phyloP scores from a whole-genome alignment of 768 basidiomycete genomes.

The Lyophyllum atratum region DNA sequence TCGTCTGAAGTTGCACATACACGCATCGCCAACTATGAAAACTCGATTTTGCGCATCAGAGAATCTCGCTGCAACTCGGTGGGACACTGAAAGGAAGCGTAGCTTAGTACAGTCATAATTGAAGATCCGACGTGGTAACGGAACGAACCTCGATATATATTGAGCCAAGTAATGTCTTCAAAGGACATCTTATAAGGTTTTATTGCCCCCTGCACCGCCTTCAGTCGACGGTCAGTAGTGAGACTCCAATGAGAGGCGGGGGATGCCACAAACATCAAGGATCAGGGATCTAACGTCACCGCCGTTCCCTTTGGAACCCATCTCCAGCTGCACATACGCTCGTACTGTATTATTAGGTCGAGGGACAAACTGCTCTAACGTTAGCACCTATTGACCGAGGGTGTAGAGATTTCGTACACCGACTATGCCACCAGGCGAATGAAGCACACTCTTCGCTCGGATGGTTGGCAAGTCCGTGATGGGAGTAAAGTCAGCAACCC shows the following conservation, averaged over 20 bases:
- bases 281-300: not conserved
- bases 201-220: not conserved
- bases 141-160: slow-evolving; percentile 1
- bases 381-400: not conserved
- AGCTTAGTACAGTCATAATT: not conserved
- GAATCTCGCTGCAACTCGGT: not conserved
- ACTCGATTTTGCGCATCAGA: not conserved
- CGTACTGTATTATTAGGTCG: slow-evolving; percentile 1
- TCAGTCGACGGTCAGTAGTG: not conserved
- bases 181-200: slow-evolving; percentile 1
- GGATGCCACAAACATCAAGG: not conserved
- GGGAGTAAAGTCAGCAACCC: slow-evolving; percentile 1
- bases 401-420: not conserved
- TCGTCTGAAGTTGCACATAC: not conserved
- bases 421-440: not conserved
- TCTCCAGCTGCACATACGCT: not conserved
- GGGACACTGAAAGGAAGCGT: not conserved
- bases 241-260: no score
- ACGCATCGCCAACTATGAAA: slow-evolving; percentile 7
- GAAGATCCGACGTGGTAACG: not conserved
- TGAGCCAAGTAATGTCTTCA: slow-evolving; percentile 3
- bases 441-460: not conserved
- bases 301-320: not conserved
- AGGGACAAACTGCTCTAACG: not conserved
- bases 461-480: slow-evolving; percentile 1